Base-by-base conservation (phyloP, 345 rosid species). In the Melastoma malabathricum region DNA sequence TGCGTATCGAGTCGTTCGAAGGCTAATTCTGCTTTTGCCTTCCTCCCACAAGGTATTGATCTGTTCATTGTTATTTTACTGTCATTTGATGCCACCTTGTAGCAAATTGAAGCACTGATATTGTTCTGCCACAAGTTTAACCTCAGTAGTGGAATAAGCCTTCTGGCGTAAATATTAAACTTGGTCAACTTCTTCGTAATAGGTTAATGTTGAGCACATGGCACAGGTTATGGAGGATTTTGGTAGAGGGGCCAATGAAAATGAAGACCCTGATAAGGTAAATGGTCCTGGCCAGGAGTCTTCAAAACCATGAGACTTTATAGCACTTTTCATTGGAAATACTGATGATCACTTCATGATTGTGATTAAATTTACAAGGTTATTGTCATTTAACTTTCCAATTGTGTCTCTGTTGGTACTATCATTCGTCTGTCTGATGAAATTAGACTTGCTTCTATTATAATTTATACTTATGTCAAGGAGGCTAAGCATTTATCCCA, bases 281-380 rank as follows among this genome's bases (percentile, higher is more conserved):
- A 34, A 44, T 61, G 70, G 58, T 50, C 64, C 64, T 43, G 19
- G 60, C 47, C 67, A 51, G 48, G 81, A 79, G 75, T 67, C 83
- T 67, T 69, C 77, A 15, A 89, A 90, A 70, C 94, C 98, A 60
- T 63, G 74, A 52, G 98, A 90, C 67, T 80, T 73, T 70, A 79
- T 71, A 63, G 68, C 87, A 50, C 98, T 90, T 53, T 90, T 86
- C 78, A 71, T 72, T 64, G 83, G 79, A 38, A 87, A 90, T 60
- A 58, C 48, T 43, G 82, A 79, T 47, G 96, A 90, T 67, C 69
- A 76, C 56, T 86, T 90, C 56, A 82, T 82, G 86, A 52, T 86
- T 46, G 98, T 96, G 68, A 75, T 90, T 60, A 90, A 90, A 60
- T 86, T 78, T 72, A 90, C 96, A 5, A 86, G 92, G 98, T 86